A percentile compares a stretch with the other conserved stretches of the same genome.
Evolutionary conservation across 2,329 filamentous ascomycete genomes (phyloP).

Genomic region (Leptographium procerum): DNA sequence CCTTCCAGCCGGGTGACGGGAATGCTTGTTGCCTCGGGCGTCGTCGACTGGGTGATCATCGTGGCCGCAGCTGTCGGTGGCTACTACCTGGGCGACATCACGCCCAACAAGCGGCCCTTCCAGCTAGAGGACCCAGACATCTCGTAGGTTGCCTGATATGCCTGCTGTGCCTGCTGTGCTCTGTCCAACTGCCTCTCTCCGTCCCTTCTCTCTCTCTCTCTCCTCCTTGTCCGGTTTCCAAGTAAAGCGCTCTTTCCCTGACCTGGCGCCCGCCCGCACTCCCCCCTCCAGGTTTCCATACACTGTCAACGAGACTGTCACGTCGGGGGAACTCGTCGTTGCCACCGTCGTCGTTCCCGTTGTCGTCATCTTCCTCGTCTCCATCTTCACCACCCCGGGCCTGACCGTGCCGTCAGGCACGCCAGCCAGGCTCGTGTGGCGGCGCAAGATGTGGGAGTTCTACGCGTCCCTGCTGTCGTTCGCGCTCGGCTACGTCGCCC

Average conservation of each 20-base stretch:
- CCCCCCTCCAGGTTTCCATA: conserved; percentile 51
- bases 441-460: conserved; percentile 81
- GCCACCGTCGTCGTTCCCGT: conserved; percentile 54
- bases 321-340: conserved; percentile 52
- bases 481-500: conserved; percentile 55
- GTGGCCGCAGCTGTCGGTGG: conserved; percentile 48
- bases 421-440: conserved; percentile 56
- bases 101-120: conserved; percentile 60
- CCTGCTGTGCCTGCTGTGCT: too few relatives aligned
- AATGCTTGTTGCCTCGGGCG: conserved; percentile 50
- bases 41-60: conserved; percentile 64
- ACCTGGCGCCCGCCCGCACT: neutral
- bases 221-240: too few relatives aligned
- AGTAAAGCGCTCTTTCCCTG: too few relatives aligned
- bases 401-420: conserved; percentile 52
- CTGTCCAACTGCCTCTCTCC: too few relatives aligned
- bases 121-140: conserved; percentile 64
- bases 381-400: conserved; percentile 61
- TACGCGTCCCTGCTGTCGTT: conserved; percentile 79
- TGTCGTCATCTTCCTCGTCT: conserved; percentile 55
- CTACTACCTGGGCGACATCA: conserved; percentile 43
- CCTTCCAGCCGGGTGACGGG: neutral
- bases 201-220: too few relatives aligned
- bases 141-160: conserved; percentile 43
- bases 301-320: conserved; percentile 59